phyloP scores from a whole-genome alignment of 805 yeast genomes.

The Yamadazyma kitorensis region DNA sequence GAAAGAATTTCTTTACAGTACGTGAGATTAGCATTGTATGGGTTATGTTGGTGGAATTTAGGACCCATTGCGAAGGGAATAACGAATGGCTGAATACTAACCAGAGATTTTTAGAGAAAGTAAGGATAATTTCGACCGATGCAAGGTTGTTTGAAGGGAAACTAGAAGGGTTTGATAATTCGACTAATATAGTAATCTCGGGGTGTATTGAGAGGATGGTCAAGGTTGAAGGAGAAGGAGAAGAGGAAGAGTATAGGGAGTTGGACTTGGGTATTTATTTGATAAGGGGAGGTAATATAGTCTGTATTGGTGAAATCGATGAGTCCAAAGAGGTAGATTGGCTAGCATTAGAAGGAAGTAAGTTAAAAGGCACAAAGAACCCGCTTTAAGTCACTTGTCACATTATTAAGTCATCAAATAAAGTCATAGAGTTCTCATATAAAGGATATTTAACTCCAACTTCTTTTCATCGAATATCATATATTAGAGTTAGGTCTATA shows the following conservation, averaged over 20 bases:
- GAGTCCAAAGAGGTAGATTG: conserved; percentile 42
- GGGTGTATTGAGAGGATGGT: conserved; percentile 52
- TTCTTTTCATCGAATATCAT: too few species aligned
- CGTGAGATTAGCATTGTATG: too few species aligned
- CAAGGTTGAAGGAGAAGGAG: conserved; percentile 31
- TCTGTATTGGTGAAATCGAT: conserved; percentile 51
- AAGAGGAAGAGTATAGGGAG: conserved; percentile 36
- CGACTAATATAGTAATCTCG: conserved; percentile 57
- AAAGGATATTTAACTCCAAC: too few species aligned
- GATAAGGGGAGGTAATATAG: conserved; percentile 59
- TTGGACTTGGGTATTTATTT: conserved; percentile 47
- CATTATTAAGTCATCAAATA: too few species aligned
- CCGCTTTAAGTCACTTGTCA: too few species aligned
- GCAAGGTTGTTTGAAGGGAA: conserved; percentile 42
- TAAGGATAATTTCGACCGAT: conserved; percentile 42
- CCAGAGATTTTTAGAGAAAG: conserved; percentile 26
- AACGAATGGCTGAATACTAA: conserved; percentile 10
- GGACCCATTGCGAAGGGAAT: background rate
- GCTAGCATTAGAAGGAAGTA: conserved; percentile 28
- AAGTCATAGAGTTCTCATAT: too few species aligned
- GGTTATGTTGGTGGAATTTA: too few species aligned
- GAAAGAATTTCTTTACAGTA: conserved; percentile 31
- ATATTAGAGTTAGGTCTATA: too few species aligned
- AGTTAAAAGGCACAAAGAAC: conserved; percentile 39
- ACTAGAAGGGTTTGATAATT: conserved; percentile 59